Conservation (phyloP, 2,329 filamentous ascomycete species). For the Alternaria angustiovoidea region DNA sequence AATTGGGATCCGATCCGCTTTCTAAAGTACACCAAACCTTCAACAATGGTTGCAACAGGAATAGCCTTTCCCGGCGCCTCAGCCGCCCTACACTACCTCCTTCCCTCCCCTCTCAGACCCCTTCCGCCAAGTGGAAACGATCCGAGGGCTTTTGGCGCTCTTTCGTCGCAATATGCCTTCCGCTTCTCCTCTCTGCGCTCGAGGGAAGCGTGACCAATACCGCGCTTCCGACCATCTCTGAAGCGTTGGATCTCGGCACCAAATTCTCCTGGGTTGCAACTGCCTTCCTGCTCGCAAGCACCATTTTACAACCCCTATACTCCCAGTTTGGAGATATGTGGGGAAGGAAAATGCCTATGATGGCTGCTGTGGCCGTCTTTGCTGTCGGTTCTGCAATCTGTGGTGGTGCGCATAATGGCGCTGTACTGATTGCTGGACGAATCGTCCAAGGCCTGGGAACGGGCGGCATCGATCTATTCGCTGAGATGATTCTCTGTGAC, state of each 20-base stretch:
- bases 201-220: slow-evolving; percentile 53
- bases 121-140: slow-evolving; percentile 23
- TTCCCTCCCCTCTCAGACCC: slow-evolving; percentile 8
- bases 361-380: slow-evolving; percentile 56
- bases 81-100: slow-evolving; percentile 15
- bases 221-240: slow-evolving; percentile 52
- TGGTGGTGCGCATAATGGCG: slow-evolving; percentile 56
- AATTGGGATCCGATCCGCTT: neutral
- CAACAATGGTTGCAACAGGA: neutral
- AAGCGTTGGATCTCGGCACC: slow-evolving; percentile 32
- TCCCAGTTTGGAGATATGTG: slow-evolving; percentile 63
- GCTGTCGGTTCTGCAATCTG: slow-evolving; percentile 62
- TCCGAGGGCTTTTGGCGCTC: slow-evolving; percentile 41
- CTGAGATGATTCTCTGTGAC: slow-evolving; percentile 61
- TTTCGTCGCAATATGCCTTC: slow-evolving; percentile 41
- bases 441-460: slow-evolving; percentile 63
- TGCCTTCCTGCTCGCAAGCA: slow-evolving; percentile 41
- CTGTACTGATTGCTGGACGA: slow-evolving; percentile 64
- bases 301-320: slow-evolving; percentile 60
- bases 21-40: neutral
- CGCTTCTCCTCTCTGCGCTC: slow-evolving; percentile 33
- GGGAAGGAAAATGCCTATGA: slow-evolving; percentile 55
- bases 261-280: slow-evolving; percentile 40
- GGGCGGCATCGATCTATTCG: slow-evolving; percentile 57
- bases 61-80: neutral